Conservation (phyloP, 2,329 filamentous ascomycete species). For the Xylogone sp. region DNA sequence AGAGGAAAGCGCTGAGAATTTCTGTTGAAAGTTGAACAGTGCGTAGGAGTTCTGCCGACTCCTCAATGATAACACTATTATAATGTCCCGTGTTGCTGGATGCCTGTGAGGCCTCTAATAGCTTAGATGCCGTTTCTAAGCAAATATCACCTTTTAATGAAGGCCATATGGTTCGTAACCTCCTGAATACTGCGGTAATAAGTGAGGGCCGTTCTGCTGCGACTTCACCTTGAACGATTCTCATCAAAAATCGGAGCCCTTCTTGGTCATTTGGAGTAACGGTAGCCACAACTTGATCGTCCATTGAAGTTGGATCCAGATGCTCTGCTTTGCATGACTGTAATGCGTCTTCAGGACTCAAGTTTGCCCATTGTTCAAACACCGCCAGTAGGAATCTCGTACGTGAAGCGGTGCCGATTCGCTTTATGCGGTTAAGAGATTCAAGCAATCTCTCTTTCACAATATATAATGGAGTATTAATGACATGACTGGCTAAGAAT, state of each 20-base stretch:
- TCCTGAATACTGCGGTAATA: constrained; percentile 61
- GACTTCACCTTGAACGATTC: constrained; percentile 41
- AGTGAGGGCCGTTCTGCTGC: constrained; percentile 47
- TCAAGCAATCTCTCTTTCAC: constrained; percentile 72
- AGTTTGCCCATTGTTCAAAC: constrained; percentile 63
- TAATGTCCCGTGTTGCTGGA: constrained; percentile 24
- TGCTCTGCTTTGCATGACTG: constrained; percentile 45
- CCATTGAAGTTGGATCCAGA: constrained; percentile 42
- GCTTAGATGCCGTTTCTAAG: constrained; percentile 53
- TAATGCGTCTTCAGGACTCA: constrained; percentile 47
- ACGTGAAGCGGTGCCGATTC: constrained; percentile 64
- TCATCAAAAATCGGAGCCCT: constrained; percentile 49
- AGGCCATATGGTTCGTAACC: constrained; percentile 69
- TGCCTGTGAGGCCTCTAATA: constrained; percentile 58
- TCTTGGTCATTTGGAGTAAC: constrained; percentile 55
- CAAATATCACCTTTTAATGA: constrained; percentile 63
- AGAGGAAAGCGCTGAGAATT: constrained; percentile 68
- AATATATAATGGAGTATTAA: constrained; percentile 61
- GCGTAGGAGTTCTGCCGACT: constrained; percentile 69
- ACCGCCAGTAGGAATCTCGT: constrained; percentile 74
- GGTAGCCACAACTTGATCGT: constrained; percentile 48
- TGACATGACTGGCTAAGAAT: constrained; percentile 71
- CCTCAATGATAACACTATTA: constrained; percentile 40
- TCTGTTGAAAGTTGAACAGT: constrained; percentile 70
- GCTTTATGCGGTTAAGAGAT: constrained; percentile 68